Evolutionary conservation across 345 rosid genomes (phyloP), one percentile per base, ranked within the genome.

Genomic region (Rhizophora mangle): DNA sequence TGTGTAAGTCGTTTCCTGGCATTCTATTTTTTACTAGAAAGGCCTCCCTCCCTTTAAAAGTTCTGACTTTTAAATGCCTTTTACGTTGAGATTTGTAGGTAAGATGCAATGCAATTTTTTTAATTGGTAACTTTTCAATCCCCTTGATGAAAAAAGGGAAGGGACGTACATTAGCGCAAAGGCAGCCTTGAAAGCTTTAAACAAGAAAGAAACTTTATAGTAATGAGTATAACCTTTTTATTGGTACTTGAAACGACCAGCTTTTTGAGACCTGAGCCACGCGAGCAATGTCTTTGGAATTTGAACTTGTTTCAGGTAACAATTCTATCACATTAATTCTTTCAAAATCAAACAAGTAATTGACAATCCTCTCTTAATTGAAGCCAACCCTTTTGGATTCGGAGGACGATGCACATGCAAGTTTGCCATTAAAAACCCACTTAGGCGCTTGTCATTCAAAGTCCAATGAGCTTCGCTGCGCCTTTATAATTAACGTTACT

Each of bases 231-330:
- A 0, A 16, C 73, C 87, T 76, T 84, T 79, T 76, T 76, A 61
- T 79, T 67, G 84, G 80, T 26, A 81, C 76, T 76, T 72, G 83
- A 18, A 60, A 64, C 46, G 73, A 74, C 81, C 80, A 67, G 74
- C 78, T 72, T 78, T 83, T 75, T 74, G 86, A 78, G 81, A 60
- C 75, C 53, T 73, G 82, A 60, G 73, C 66, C 80, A 20, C 53
- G 13, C 22, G 3, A 24, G 60, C 18, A 3, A 26, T 9, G 24
- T 8, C 71, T 62, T 78, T 24, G 72, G 76, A 71, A 30, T 65
- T 65, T 30, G 70, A 63, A 21, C 60, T 59, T n/a, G 30, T 62
- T 27, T 49, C 55, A 36, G 13, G 56, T 22, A 21, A n/a, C 57
- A 37, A 27, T 62, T 73, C 43, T 46, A 39, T 2, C 55, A 6